Percentiles rank a stretch among this genome's conserved stretches.
Conservation (phyloP, 306 rosid genomes). For the Vicia villosa region DNA sequence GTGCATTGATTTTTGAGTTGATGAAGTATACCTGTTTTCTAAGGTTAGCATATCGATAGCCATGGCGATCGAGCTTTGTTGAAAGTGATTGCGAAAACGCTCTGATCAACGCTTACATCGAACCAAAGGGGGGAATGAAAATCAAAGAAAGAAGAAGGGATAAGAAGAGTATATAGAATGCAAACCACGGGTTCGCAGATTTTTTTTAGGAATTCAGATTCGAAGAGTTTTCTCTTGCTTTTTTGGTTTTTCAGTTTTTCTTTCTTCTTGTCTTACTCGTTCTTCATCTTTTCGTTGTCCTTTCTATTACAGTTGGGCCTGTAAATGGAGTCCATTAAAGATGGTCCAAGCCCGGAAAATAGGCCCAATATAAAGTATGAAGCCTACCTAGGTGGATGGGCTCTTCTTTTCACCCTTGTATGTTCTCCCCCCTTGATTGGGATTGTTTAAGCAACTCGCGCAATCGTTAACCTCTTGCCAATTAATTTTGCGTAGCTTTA, state of each 20-base stretch:
- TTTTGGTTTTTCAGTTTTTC: neutral
- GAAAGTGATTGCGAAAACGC: conserved; percentile 18
- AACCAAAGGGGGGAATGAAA: neutral
- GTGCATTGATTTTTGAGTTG: conserved; percentile 8
- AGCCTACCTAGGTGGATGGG: too few relatives aligned
- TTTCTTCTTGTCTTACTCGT: neutral
- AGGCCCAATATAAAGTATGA: too few relatives aligned
- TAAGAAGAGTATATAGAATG: conserved; percentile 10
- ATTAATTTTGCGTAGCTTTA: too few relatives aligned
- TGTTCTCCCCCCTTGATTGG: too few relatives aligned
- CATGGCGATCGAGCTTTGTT: conserved; percentile 50
- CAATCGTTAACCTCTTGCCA: too few relatives aligned
- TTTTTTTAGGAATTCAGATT: neutral
- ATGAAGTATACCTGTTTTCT: conserved; percentile 52
- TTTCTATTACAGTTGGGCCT: neutral
- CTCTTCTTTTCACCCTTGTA: too few relatives aligned
- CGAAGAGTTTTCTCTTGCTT: neutral
- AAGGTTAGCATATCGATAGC: conserved; percentile 48
- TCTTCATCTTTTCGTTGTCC: neutral
- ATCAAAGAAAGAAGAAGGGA: conserved; percentile 9
- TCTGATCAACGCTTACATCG: conserved; percentile 27
- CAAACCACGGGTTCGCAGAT: conserved; percentile 13
- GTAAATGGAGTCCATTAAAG: neutral
- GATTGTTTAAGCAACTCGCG: too few relatives aligned
- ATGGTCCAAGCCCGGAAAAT: neutral